Percentiles rank a stretch among this genome's conserved stretches.
Conservation (phyloP, 495 filamentous ascomycete genomes). For the Parathielavia appendiculata region DNA sequence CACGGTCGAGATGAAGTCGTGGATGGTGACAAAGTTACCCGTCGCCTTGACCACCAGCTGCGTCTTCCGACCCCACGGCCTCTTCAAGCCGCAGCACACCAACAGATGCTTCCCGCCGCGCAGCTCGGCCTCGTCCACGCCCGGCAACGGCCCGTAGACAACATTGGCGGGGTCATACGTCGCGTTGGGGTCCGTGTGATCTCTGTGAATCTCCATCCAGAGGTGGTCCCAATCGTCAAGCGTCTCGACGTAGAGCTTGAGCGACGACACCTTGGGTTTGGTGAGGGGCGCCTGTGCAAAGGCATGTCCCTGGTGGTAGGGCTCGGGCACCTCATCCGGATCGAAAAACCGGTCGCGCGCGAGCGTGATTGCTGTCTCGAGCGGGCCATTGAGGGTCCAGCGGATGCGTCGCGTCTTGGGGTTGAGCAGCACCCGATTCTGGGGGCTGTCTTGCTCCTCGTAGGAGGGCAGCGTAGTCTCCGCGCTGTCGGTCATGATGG, state of each 20-base stretch:
- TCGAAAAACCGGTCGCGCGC: constrained; percentile 6
- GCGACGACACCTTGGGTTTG: constrained; percentile 20
- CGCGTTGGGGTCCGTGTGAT: neutral
- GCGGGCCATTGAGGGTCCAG: constrained; percentile 22
- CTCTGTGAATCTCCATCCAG: constrained; percentile 18
- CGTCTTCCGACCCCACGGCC: constrained; percentile 15
- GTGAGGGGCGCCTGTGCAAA: constrained; percentile 19
- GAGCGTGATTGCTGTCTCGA: constrained; percentile 18
- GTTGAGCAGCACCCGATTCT: neutral
- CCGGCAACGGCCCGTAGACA: constrained; percentile 17
- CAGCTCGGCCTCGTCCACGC: constrained; percentile 13
- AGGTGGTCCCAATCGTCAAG: constrained; percentile 19
- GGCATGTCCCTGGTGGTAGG: constrained; percentile 12
- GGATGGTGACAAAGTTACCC: constrained; percentile 23
- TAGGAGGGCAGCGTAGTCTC: neutral
- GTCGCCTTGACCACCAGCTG: constrained; percentile 9
- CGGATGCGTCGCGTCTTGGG: constrained; percentile 11
- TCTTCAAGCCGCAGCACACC: constrained; percentile 18
- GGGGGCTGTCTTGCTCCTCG: neutral
- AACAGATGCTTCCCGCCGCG: constrained; percentile 13
- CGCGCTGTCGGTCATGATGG: neutral
- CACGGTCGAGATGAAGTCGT: constrained; percentile 25
- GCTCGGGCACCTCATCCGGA: constrained; percentile 10
- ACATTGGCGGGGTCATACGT: neutral
- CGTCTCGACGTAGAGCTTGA: constrained; percentile 10